Evolutionary conservation across 345 rosid genomes (phyloP).

Genomic region (Laguncularia racemosa): DNA sequence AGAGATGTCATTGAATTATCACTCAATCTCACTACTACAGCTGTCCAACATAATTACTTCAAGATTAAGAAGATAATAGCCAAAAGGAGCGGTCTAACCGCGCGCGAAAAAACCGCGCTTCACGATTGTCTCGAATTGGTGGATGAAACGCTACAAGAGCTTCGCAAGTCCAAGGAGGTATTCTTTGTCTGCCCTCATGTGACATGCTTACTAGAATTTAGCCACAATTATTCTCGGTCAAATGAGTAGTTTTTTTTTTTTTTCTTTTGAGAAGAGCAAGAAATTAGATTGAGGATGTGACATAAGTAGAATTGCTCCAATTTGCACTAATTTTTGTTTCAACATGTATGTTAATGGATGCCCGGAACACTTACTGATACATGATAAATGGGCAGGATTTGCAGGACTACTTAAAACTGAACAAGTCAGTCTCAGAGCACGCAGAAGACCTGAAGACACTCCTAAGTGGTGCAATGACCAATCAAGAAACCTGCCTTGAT

Average conservation of each 20-base stretch:
- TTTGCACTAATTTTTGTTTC: too few relatives aligned
- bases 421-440: slow-evolving; percentile 7
- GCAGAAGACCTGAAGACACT: slow-evolving; percentile 35
- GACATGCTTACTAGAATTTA: slow-evolving; percentile 31
- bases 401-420: neutral
- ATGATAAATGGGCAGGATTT: neutral
- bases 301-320: too few relatives aligned
- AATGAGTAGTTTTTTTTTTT: too few relatives aligned
- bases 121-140: slow-evolving; percentile 47
- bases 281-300: too few relatives aligned
- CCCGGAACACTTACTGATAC: too few relatives aligned
- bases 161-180: slow-evolving; percentile 20
- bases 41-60: slow-evolving; percentile 42
- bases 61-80: slow-evolving; percentile 31
- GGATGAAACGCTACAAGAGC: slow-evolving; percentile 52
- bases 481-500: slow-evolving; percentile 57
- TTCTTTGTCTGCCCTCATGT: slow-evolving; percentile 15
- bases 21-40: slow-evolving; percentile 38
- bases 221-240: too few relatives aligned
- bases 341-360: too few relatives aligned
- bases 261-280: too few relatives aligned
- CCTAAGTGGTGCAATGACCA: slow-evolving; percentile 56
- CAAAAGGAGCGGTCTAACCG: slow-evolving; percentile 17
- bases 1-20: slow-evolving; percentile 51
- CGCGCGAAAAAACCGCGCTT: slow-evolving; percentile 43